Evolutionary conservation across 352 stramenopile genomes (phyloP).

Genomic region (Pythium grandisporangium): DNA sequence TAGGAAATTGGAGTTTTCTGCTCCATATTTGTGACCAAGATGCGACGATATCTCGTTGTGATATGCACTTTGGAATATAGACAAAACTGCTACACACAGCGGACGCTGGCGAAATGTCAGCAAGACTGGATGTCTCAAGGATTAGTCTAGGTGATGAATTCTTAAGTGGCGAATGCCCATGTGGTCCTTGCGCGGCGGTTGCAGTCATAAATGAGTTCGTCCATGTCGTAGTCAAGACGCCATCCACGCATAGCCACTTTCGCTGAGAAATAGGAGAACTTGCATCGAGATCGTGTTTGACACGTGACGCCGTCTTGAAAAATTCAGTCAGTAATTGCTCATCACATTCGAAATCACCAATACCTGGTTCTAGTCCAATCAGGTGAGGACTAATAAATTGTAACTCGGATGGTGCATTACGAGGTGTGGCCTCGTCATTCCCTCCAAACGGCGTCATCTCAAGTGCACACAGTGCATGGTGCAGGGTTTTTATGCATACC

Average conservation of each 20-base stretch:
- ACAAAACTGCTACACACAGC: constrained; percentile 1
- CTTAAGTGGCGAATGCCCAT: background rate
- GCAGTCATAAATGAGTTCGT: background rate
- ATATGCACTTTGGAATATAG: constrained; percentile 1
- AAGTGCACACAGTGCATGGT: constrained; percentile 35
- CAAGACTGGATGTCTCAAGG: constrained; percentile 7
- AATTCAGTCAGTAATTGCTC: too few species aligned
- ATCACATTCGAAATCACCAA: too few species aligned
- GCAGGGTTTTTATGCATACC: constrained; percentile 32
- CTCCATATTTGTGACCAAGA: constrained; percentile 6
- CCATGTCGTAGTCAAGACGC: background rate
- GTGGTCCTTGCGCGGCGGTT: too few species aligned
- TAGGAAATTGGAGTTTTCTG: constrained; percentile 8
- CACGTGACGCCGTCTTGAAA: too few species aligned
- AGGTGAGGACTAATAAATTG: too few species aligned
- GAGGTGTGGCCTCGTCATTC: too few species aligned
- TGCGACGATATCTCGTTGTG: constrained; percentile 1
- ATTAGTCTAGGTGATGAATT: background rate
- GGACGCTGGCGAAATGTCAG: constrained; percentile 2
- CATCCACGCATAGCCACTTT: background rate
- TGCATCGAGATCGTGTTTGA: background rate
- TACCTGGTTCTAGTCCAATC: too few species aligned
- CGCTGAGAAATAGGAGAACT: too few species aligned
- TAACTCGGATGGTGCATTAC: too few species aligned
- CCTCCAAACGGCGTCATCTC: too few species aligned